Conservation (phyloP, 352 stramenopile species). For the Blastocystis hominis region DNA sequence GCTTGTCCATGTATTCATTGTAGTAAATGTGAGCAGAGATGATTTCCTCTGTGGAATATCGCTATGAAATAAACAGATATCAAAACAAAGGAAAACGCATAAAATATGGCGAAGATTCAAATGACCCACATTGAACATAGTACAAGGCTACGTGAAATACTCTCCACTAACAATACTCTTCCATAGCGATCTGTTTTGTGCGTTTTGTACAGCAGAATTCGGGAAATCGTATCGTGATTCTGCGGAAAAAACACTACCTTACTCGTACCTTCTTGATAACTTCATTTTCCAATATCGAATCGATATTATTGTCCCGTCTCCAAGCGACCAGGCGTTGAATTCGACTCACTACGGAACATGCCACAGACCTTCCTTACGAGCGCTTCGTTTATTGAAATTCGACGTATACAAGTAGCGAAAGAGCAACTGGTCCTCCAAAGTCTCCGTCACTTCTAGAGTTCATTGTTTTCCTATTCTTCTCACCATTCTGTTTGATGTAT, state of each 20-base stretch:
- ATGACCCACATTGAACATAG: conserved; percentile 49
- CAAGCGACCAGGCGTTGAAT: conserved; percentile 23
- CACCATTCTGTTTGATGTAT: neutral
- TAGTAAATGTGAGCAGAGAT: conserved; percentile 49
- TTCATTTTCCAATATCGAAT: conserved; percentile 15
- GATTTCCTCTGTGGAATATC: conserved; percentile 35
- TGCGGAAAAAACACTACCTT: neutral
- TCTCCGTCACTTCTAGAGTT: neutral
- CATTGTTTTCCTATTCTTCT: neutral
- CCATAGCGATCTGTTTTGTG: conserved; percentile 43
- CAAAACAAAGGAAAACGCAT: neutral
- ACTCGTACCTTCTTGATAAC: conserved; percentile 14
- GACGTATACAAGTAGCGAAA: conserved; percentile 50
- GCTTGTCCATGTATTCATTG: conserved; percentile 56
- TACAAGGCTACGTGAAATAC: conserved; percentile 21
- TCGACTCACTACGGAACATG: conserved; percentile 23
- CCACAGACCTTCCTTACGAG: neutral
- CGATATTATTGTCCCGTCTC: conserved; percentile 33
- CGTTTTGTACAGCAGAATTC: neutral
- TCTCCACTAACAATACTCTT: neutral
- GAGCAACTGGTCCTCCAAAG: neutral
- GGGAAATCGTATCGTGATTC: conserved; percentile 48
- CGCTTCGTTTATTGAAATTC: conserved; percentile 15
- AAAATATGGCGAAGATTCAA: conserved; percentile 46
- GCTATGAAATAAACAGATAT: neutral